These are phyloP conservation scores for Phytophthora uliginosa DNA, from an alignment of 352 stramenopile species.

Conservation along the genomic window DNA sequence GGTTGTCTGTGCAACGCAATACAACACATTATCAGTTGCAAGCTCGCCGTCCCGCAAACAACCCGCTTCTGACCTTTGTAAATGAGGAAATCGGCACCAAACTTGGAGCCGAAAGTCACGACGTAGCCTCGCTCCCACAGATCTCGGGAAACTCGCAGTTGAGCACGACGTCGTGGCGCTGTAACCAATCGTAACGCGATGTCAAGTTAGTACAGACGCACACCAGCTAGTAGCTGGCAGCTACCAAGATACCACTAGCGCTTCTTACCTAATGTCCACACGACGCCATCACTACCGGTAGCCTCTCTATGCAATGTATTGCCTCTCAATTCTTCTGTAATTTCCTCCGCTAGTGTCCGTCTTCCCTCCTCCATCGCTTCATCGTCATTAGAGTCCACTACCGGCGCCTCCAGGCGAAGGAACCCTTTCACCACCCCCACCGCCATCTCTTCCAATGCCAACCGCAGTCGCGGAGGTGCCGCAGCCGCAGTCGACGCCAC, in stretches of 20 bases:
- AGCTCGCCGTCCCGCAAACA: not conserved
- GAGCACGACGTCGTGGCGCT: slow-evolving; percentile 34
- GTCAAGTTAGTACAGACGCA: not conserved
- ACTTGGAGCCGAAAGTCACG: slow-evolving; percentile 84
- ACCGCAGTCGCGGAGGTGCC: slow-evolving; percentile 29
- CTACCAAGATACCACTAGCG: not conserved
- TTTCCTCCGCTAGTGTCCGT: slow-evolving; percentile 9
- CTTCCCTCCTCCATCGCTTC: not conserved
- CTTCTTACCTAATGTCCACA: slow-evolving; percentile 39
- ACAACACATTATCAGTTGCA: not conserved
- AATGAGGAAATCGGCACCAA: slow-evolving; percentile 84
- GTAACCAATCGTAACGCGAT: not conserved
- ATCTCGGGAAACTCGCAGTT: slow-evolving; percentile 68
- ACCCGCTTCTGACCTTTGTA: slow-evolving; percentile 62
- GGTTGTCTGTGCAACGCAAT: slow-evolving; percentile 38
- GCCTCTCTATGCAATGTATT: not conserved
- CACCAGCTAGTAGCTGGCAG: too few species aligned
- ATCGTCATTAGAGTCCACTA: not conserved
- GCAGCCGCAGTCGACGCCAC: not conserved
- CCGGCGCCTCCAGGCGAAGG: slow-evolving; percentile 38
- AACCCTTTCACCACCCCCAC: slow-evolving; percentile 49
- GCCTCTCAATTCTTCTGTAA: slow-evolving; percentile 20
- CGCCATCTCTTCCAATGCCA: slow-evolving; percentile 63
- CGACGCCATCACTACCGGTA: not conserved
- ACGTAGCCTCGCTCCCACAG: slow-evolving; percentile 74